A percentile compares a stretch with the other conserved stretches of the same genome.
These are phyloP conservation scores for Cercospora sojina DNA, from an alignment of 2,329 filamentous ascomycete genomes.

Conservation along the genomic window DNA sequence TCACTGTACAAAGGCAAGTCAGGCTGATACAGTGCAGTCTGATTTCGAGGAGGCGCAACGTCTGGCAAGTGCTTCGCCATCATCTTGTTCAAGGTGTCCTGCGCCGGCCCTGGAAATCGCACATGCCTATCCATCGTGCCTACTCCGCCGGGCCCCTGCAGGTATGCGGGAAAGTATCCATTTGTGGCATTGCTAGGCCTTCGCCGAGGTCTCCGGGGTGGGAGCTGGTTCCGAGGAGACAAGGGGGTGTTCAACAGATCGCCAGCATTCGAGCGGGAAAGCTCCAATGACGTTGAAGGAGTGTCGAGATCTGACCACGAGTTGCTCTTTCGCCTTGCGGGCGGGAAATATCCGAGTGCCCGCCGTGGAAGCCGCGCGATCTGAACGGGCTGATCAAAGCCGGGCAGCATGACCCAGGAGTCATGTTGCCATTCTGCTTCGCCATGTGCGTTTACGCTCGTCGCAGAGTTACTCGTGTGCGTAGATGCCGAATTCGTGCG, in stretches of 20 bases:
- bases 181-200: slow-evolving; percentile 42
- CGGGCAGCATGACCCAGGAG: slow-evolving; percentile 81
- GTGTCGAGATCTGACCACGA: slow-evolving; percentile 63
- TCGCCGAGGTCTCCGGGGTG: slow-evolving; percentile 42
- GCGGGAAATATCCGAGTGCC: slow-evolving; percentile 86
- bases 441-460: slow-evolving; percentile 49
- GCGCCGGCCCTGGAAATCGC: slow-evolving; percentile 74
- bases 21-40: slow-evolving; percentile 55
- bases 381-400: slow-evolving; percentile 69
- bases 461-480: slow-evolving; percentile 39
- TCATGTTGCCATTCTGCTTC: slow-evolving; percentile 80
- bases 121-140: slow-evolving; percentile 74
- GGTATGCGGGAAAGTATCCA: slow-evolving; percentile 50
- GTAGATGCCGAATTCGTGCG: slow-evolving; percentile 41
- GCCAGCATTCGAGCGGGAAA: slow-evolving; percentile 49
- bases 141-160: slow-evolving; percentile 83
- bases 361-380: slow-evolving; percentile 80
- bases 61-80: slow-evolving; percentile 80
- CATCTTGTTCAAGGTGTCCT: slow-evolving; percentile 80
- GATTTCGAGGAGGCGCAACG: slow-evolving; percentile 62
- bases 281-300: slow-evolving; percentile 64
- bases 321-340: slow-evolving; percentile 80
- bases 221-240: slow-evolving; percentile 38
- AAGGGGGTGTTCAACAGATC: slow-evolving; percentile 33
- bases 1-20: slow-evolving; percentile 58